Percentiles rank a stretch among this genome's conserved stretches.
These are phyloP conservation scores for Leccinum subatratum DNA, from an alignment of 1,284 basidiomycete genomes.

Conservation along the genomic window DNA sequence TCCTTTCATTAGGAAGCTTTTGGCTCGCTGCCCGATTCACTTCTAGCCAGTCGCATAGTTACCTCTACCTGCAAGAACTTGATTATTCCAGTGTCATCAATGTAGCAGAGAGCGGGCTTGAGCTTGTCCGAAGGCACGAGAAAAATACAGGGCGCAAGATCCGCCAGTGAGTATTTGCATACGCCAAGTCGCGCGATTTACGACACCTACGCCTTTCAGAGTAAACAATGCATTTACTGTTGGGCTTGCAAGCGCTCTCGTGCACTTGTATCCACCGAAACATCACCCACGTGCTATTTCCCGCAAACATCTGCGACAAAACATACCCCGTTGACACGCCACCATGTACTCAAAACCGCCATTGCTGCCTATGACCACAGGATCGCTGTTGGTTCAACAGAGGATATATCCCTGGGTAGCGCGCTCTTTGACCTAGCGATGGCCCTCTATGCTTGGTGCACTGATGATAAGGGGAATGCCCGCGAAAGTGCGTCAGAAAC, in stretches of 20 bases:
- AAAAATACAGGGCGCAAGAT: conserved; percentile 56
- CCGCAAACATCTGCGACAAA: conserved; percentile 26
- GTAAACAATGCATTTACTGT: conserved; percentile 60
- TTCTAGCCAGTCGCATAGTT: conserved; percentile 71
- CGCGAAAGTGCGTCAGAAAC: conserved; percentile 43
- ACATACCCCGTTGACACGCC: conserved; percentile 31
- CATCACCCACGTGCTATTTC: conserved; percentile 79
- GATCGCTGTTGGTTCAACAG: conserved; percentile 61
- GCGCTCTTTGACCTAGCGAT: conserved; percentile 78
- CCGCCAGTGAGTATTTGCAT: conserved; percentile 39
- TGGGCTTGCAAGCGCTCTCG: conserved; percentile 68
- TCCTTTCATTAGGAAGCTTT: conserved; percentile 52
- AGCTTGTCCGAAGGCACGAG: conserved; percentile 55
- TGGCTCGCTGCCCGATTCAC: conserved; percentile 51
- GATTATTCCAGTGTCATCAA: conserved; percentile 77
- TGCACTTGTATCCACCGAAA: conserved; percentile 85
- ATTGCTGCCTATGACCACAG: conserved; percentile 71
- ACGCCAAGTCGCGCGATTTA: background rate
- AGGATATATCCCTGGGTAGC: conserved; percentile 53
- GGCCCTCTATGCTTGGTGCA: conserved; percentile 54
- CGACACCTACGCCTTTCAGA: conserved; percentile 34
- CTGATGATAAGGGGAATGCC: conserved; percentile 31
- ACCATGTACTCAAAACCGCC: conserved; percentile 52
- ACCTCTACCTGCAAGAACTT: conserved; percentile 66
- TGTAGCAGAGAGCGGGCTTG: conserved; percentile 66